Evolutionary conservation across 1,284 basidiomycete genomes (phyloP), one percentile per base, ranked within the genome.

Genomic region (Phylloboletellus chloephorus): DNA sequence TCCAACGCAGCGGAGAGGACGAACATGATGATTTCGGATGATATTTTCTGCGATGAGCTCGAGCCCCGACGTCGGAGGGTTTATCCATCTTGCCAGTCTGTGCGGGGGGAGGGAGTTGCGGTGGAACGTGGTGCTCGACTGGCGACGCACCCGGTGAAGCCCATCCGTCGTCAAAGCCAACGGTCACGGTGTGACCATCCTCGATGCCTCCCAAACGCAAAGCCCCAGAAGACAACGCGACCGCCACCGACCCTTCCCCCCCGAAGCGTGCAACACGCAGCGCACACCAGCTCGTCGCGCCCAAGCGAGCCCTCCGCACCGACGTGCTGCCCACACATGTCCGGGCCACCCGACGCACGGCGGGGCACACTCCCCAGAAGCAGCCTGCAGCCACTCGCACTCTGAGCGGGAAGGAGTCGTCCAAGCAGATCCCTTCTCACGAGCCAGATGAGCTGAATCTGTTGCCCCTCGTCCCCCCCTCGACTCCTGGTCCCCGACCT

Each of bases 71-170:
- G 79, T 71, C 7, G 84, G 85, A 11, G 85, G 82, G 61, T 88
- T 86, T 15, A 77, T 73, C 85, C 85, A 88, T 50, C 85, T 74
- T 33, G 82, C 85, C 36, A 88, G 64, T 29, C 84, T 87, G 51
- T 8, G 37, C 29, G 42, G 48, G 5, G 42, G 48, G 5, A 19
- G 44, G 41, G 44, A 47, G 43, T 37, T 37, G 32, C 20, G 22
- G 28, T 44, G 25, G 21, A n/a, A n/a, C n/a, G n/a, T n/a, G n/a
- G n/a, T n/a, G n/a, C n/a, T n/a, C n/a, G n/a, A 30, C 6, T 7
- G 22, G 15, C 1, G 36, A 56, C 57, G 30, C 52, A 79, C 78
- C 77, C 79, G 42, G 79, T 82, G 39, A 81, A 78, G 15, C 80
- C 80, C 79, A 82, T 80, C 74, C 76, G 76, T 77, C 17, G 43